Evolutionary conservation across 805 yeast genomes (phyloP).

Genomic region (Zygotorulaspora florentina): DNA sequence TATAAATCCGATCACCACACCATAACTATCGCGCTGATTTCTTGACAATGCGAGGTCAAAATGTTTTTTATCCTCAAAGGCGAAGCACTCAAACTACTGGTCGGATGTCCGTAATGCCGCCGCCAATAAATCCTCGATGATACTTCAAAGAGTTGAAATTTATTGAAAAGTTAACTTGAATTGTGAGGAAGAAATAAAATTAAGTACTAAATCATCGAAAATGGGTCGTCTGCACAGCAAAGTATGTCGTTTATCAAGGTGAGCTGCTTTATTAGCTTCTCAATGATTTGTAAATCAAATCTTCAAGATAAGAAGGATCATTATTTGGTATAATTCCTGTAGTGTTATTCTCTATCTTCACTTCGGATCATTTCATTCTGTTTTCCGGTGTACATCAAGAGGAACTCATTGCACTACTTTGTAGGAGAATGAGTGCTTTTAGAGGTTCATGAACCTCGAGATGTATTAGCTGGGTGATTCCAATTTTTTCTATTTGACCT

Average conservation of each 20-base stretch:
- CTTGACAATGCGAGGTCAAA: no score
- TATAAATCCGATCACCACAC: no score
- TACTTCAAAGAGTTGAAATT: no score
- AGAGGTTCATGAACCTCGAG: constrained; percentile 17
- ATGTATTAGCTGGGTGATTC: constrained; percentile 37
- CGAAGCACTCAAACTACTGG: no score
- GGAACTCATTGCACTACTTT: constrained; percentile 2
- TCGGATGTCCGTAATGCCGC: no score
- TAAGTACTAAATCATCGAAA: constrained; percentile 49
- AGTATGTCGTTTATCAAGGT: constrained; percentile 53
- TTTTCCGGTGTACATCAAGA: constrained; percentile 29
- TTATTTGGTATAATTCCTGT: not conserved
- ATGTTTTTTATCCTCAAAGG: no score
- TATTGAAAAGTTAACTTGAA: no score
- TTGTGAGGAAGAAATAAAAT: constrained; percentile 8
- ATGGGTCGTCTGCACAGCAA: constrained; percentile 99
- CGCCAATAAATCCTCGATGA: no score
- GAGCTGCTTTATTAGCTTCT: not conserved
- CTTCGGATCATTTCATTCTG: constrained; percentile 24
- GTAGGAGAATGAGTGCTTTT: constrained; percentile 6
- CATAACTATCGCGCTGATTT: no score
- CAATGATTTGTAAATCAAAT: not conserved
- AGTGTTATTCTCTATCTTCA: constrained; percentile 5
- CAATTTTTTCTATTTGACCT: constrained; percentile 15
- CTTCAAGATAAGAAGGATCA: not conserved